phyloP scores from a whole-genome alignment of 441 rosid species.

The Mallotus japonicus region DNA sequence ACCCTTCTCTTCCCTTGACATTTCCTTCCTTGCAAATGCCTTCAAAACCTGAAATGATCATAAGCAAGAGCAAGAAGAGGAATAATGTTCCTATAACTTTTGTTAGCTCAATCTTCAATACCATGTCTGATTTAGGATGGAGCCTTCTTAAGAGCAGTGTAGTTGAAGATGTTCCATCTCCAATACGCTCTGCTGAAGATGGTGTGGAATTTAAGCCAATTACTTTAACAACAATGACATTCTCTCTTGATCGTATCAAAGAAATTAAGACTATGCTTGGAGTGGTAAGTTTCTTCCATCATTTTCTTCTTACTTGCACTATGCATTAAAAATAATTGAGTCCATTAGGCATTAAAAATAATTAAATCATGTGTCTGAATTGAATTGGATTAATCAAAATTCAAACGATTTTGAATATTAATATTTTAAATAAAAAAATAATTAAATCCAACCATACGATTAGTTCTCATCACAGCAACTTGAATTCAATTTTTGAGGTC shows the following conservation, averaged over 20 bases:
- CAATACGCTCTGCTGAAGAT: slow-evolving; percentile 33
- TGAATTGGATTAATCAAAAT: too few species aligned
- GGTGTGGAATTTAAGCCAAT: slow-evolving; percentile 39
- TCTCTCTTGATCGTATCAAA: slow-evolving; percentile 40
- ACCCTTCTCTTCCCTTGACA: slow-evolving; percentile 39
- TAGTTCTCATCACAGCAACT: too few species aligned
- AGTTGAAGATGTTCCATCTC: slow-evolving; percentile 34
- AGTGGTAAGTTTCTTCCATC: slow-evolving; percentile 30
- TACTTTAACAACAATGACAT: slow-evolving; percentile 24
- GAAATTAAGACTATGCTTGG: slow-evolving; percentile 43
- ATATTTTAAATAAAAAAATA: too few species aligned
- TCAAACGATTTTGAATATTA: too few species aligned
- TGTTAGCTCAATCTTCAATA: slow-evolving; percentile 23
- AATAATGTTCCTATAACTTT: neutral
- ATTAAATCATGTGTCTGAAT: too few species aligned
- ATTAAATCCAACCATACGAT: too few species aligned
- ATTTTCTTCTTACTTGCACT: too few species aligned
- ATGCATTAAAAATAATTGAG: too few species aligned
- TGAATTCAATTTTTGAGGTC: too few species aligned
- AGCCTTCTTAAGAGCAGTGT: slow-evolving; percentile 32
- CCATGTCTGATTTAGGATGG: slow-evolving; percentile 34
- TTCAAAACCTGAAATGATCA: neutral
- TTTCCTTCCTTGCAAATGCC: slow-evolving; percentile 32
- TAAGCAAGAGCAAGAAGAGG: neutral
- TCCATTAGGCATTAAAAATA: too few species aligned